Base-by-base conservation (phyloP, 345 rosid genomes). In the Schrenkiella parvula region DNA sequence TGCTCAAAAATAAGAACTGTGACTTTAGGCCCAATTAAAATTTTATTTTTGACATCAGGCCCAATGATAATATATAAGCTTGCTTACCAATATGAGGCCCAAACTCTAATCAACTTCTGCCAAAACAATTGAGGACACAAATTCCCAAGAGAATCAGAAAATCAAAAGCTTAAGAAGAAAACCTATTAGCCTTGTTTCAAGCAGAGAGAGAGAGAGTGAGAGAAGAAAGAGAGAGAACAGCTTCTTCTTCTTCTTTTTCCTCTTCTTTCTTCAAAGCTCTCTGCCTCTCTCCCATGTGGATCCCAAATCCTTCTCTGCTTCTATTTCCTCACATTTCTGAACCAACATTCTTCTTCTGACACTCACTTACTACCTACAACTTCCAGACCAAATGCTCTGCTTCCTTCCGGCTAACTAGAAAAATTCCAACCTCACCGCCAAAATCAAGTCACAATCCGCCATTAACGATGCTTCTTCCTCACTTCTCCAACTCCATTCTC, bases 401-500 rank as follows among this genome's bases (percentile, higher is more conserved):
- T 18, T 29, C 41, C 28, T 29, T 63, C 54, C 41, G 15, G 28
- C 41, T 4, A 15, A 15, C 11, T 62, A 62, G 15, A 60, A 42
- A 63, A 62, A 9, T 11, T 62, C 44, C 18, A 41, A 53, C 34
- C 76, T 42, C 70, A 52, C 76, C 58, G 26, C 0, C 39, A 0
- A 43, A 44, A 38, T 14, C 52, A 47, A 63, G 13, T 73, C 70
- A 64, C 8, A 76, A 55, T 46, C 75, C 71, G 62, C 61, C 54
- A 46, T 37, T 55, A 61, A 87, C 1, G 71, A 87, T 82, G 95
- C 80, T 72, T 82, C 81, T 51, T 37, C 34, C 38, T 9, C 23
- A 25, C 47, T 47, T 58, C 23, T 4, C 41, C 47, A 56, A 9
- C 82, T 60, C 72, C 88, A 84, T 87, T 84, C 4, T 70, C 74